phyloP scores from a whole-genome alignment of 768 basidiomycete genomes.

The Strobilomyces confusus region DNA sequence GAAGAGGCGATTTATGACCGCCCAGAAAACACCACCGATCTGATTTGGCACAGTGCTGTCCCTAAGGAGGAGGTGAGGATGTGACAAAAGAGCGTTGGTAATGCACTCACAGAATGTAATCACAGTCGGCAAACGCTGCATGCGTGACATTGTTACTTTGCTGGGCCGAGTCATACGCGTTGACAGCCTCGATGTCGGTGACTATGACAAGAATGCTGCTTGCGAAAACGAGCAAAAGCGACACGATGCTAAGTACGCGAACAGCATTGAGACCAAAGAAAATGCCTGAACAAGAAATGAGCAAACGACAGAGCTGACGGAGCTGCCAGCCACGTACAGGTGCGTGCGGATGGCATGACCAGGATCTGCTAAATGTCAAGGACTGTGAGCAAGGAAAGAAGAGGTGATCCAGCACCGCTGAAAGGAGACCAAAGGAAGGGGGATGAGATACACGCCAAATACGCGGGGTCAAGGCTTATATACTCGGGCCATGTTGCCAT shows the following conservation, averaged over 20 bases:
- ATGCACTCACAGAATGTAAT: slow-evolving; percentile 68
- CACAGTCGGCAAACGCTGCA: slow-evolving; percentile 47
- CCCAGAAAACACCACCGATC: slow-evolving; percentile 88
- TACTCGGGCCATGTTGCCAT: slow-evolving; percentile 14
- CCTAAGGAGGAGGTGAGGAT: slow-evolving; percentile 36
- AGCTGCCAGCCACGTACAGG: slow-evolving; percentile 37
- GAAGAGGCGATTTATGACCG: slow-evolving; percentile 80
- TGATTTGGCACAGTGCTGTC: slow-evolving; percentile 86
- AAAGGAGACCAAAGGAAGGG: slow-evolving; percentile 2
- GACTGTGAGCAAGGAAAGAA: slow-evolving; percentile 15
- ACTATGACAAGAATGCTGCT: slow-evolving; percentile 74
- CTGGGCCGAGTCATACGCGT: slow-evolving; percentile 49
- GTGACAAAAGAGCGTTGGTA: neutral
- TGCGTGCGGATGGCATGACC: slow-evolving; percentile 33
- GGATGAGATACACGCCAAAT: slow-evolving; percentile 3
- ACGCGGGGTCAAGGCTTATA: slow-evolving; percentile 17
- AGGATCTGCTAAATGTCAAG: slow-evolving; percentile 2
- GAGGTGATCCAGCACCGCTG: slow-evolving; percentile 33
- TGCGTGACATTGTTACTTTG: slow-evolving; percentile 30
- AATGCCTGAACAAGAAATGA: slow-evolving; percentile 35
- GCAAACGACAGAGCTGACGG: neutral
- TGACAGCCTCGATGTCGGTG: slow-evolving; percentile 71
- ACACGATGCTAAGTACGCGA: slow-evolving; percentile 75
- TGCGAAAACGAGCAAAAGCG: slow-evolving; percentile 74
- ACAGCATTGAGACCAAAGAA: slow-evolving; percentile 80